These are phyloP conservation scores for Margaritispora aquatica DNA, from an alignment of 495 filamentous ascomycete genomes.

Conservation along the genomic window DNA sequence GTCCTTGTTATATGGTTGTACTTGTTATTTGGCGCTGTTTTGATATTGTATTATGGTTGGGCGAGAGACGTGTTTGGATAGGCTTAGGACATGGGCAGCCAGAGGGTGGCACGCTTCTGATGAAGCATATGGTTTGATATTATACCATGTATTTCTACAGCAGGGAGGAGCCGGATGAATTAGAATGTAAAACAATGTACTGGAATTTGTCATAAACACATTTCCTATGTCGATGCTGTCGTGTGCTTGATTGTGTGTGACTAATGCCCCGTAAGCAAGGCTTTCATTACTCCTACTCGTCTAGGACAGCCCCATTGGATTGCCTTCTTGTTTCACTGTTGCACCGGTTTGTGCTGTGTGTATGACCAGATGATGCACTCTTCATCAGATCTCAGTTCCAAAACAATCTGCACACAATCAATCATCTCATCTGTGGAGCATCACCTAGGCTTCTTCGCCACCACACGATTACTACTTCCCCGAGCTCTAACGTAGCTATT, in stretches of 20 bases:
- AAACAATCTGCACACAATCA: no score
- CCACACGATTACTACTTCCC: no score
- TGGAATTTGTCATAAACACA: neutral
- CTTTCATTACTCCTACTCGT: no score
- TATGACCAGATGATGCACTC: no score
- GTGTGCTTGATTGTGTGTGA: neutral
- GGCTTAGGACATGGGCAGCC: neutral
- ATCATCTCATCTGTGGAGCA: no score
- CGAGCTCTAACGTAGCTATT: no score
- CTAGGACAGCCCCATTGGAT: no score
- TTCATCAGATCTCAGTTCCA: no score
- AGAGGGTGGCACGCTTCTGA: neutral
- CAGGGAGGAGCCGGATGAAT: neutral
- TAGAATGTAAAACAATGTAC: neutral
- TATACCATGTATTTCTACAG: neutral
- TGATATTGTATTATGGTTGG: neutral
- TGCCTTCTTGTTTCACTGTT: neutral
- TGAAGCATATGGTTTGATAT: neutral
- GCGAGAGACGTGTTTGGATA: neutral
- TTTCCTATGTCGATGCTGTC: neutral
- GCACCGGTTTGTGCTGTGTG: no score
- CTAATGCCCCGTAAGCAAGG: neutral
- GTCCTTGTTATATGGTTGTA: neutral
- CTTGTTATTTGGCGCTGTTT: neutral
- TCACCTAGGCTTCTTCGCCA: no score